phyloP scores from a whole-genome alignment of 331 rosid genomes.

The Quercus lobata region DNA sequence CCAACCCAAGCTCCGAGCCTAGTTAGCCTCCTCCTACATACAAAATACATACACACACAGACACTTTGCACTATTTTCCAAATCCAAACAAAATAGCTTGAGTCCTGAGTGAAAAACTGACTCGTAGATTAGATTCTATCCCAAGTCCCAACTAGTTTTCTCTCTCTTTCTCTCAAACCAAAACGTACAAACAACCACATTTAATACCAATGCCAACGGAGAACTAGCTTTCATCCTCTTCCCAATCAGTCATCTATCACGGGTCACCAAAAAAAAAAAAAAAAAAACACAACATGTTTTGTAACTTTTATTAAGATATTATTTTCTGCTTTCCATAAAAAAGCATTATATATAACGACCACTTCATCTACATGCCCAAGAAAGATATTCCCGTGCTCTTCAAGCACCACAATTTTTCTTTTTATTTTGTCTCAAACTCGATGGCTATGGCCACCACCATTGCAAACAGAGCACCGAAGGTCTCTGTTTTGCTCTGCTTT shows the following conservation, averaged over 20 bases:
- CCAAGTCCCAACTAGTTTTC: not conserved
- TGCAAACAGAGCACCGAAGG: constrained; percentile 44
- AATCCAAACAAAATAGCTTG: no score
- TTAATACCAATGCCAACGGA: constrained; percentile 7
- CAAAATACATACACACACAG: no score
- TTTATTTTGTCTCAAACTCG: not conserved
- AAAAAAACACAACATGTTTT: constrained; percentile 24
- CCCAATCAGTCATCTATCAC: constrained; percentile 45
- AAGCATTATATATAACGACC: not conserved
- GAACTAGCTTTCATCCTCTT: constrained; percentile 6
- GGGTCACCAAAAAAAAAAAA: constrained; percentile 50
- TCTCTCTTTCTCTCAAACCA: not conserved
- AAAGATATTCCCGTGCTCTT: constrained; percentile 2
- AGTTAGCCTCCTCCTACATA: no score
- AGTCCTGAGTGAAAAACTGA: no score
- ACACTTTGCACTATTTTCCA: no score
- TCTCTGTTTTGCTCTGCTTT: constrained; percentile 43
- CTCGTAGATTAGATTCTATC: no score
- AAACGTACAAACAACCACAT: not conserved
- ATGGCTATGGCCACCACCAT: constrained; percentile 30
- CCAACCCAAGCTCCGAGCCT: no score
- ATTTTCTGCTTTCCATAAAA: not conserved
- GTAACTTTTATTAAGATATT: not conserved
- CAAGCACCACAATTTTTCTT: not conserved
- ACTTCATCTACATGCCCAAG: not conserved